A percentile compares a stretch with the other conserved stretches of the same genome.
phyloP scores from a whole-genome alignment of 2,329 filamentous ascomycete species.

The Stagonosporopsis cucurbitacearum region DNA sequence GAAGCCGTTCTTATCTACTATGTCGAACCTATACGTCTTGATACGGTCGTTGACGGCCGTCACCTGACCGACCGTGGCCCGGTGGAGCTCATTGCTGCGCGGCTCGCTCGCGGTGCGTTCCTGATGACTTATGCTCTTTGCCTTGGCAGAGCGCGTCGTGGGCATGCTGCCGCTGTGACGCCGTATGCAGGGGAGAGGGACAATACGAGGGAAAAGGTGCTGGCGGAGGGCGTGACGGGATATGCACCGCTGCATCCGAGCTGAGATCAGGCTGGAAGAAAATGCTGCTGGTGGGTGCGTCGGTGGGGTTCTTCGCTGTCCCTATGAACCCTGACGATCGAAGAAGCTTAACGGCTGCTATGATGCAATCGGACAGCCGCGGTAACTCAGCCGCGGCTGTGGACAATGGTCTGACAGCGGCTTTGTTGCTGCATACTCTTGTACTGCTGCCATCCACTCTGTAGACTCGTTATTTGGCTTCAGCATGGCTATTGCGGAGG shows the following conservation, averaged over 20 bases:
- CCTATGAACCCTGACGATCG: conserved; percentile 12
- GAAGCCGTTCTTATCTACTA: conserved; percentile 58
- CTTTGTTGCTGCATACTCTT: neutral
- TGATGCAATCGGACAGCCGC: conserved; percentile 16
- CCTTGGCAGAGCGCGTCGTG: conserved; percentile 41
- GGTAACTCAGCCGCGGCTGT: conserved; percentile 1
- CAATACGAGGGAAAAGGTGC: conserved; percentile 20
- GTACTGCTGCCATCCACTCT: neutral
- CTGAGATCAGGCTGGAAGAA: conserved; percentile 14
- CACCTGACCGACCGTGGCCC: conserved; percentile 67
- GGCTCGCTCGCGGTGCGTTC: conserved; percentile 77
- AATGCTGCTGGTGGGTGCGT: conserved; percentile 29
- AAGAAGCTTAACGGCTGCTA: conserved; percentile 17
- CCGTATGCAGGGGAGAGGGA: conserved; percentile 22
- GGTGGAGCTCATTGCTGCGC: conserved; percentile 69
- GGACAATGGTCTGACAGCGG: neutral
- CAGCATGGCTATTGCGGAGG: conserved; percentile 46
- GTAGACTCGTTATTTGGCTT: neutral
- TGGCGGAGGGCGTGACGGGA: conserved; percentile 22
- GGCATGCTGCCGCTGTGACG: conserved; percentile 39
- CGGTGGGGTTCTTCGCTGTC: conserved; percentile 20
- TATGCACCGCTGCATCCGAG: conserved; percentile 27
- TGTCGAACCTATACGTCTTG: conserved; percentile 69
- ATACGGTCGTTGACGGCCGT: conserved; percentile 70
- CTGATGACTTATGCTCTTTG: conserved; percentile 59